Evolutionary conservation across 73 alveolate species (phyloP).

Genomic region (Paramecium caudatum): DNA sequence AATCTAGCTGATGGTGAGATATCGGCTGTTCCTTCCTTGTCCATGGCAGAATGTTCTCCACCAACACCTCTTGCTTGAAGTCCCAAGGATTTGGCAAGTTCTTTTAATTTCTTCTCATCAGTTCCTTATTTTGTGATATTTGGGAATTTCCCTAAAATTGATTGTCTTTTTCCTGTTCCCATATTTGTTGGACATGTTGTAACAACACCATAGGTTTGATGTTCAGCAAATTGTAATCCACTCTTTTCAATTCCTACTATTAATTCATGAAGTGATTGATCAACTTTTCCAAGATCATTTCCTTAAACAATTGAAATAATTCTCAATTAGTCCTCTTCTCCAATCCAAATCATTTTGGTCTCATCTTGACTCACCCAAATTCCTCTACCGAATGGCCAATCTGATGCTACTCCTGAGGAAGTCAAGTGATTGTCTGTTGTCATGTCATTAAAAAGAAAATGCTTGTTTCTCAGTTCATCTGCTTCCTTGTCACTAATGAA

Average conservation of each 20-base stretch:
- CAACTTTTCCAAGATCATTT: background rate
- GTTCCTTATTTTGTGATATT: background rate
- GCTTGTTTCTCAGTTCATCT: background rate
- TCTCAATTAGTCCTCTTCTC: background rate
- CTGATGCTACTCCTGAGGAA: background rate
- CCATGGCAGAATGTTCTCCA: conserved; percentile 4
- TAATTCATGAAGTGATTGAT: background rate
- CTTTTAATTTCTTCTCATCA: background rate
- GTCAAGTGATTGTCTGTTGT: background rate
- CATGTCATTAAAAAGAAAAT: background rate
- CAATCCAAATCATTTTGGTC: background rate
- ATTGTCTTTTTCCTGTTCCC: conserved; percentile 9
- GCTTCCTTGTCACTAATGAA: background rate
- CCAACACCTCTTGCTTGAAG: background rate
- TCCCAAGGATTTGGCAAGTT: background rate
- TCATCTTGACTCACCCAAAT: background rate
- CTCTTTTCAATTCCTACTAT: background rate
- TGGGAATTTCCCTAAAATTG: background rate
- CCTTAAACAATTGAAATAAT: background rate
- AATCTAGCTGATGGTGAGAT: background rate
- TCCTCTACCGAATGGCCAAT: conserved; percentile 1
- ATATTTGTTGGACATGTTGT: background rate
- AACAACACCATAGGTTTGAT: background rate
- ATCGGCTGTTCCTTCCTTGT: background rate
- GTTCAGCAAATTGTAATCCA: background rate